Evolutionary conservation across 441 rosid species (phyloP).

Genomic region (Bruguiera hainesii): DNA sequence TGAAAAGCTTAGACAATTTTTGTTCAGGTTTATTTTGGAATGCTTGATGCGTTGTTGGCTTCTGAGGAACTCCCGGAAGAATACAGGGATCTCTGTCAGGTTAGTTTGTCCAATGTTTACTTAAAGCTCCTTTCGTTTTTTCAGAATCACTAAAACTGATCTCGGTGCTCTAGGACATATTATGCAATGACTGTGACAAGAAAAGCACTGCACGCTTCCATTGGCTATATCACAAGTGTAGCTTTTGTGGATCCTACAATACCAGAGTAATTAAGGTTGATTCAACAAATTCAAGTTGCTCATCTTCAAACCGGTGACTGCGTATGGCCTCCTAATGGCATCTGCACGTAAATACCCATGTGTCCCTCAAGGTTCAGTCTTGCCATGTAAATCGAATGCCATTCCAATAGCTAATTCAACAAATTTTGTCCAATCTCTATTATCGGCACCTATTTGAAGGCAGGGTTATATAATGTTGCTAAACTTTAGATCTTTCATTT

Average conservation of each 20-base stretch:
- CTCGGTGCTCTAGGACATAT: slow-evolving; percentile 51
- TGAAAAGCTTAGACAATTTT: slow-evolving; percentile 1
- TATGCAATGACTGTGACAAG: slow-evolving; percentile 85
- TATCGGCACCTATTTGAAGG: too few relatives aligned
- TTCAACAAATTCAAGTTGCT: slow-evolving; percentile 27
- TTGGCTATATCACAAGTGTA: slow-evolving; percentile 94
- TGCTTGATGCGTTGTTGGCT: slow-evolving; percentile 74
- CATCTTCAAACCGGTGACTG: slow-evolving; percentile 29
- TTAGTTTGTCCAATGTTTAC: slow-evolving; percentile 14
- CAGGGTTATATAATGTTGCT: too few relatives aligned
- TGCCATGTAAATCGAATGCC: slow-evolving; percentile 17
- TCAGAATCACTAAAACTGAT: not conserved
- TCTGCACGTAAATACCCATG: slow-evolving; percentile 23
- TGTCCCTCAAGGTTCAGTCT: not conserved
- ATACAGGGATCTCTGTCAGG: slow-evolving; percentile 67
- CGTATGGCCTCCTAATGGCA: slow-evolving; percentile 1
- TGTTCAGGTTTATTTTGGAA: slow-evolving; percentile 70
- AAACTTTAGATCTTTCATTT: too few relatives aligned
- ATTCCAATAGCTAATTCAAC: slow-evolving; percentile 7
- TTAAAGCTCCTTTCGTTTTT: not conserved
- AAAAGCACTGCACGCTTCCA: slow-evolving; percentile 78
- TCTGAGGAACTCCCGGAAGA: slow-evolving; percentile 76
- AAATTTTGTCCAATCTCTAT: too few relatives aligned
- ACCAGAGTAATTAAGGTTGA: slow-evolving; percentile 75
- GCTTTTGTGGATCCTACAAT: slow-evolving; percentile 78